Evolutionary conservation across 345 rosid species (phyloP).

Genomic region (Capsella bursapastoris): DNA sequence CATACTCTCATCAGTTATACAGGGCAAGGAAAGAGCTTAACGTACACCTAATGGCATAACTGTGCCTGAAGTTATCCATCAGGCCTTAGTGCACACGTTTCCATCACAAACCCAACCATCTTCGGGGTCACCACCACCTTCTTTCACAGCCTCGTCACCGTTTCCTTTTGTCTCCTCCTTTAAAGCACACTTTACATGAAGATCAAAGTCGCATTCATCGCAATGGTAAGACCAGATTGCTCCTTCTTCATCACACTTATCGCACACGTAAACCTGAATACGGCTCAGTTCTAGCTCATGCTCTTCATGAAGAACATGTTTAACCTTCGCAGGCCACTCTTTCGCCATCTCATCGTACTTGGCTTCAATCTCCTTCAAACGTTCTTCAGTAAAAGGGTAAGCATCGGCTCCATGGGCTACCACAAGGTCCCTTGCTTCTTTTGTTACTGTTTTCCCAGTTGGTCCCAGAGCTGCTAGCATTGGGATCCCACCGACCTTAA

Average conservation of each 20-base stretch:
- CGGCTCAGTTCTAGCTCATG: conserved; percentile 67
- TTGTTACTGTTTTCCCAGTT: conserved; percentile 54
- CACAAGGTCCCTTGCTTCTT: conserved; percentile 53
- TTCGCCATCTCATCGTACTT: conserved; percentile 59
- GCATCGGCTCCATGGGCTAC: conserved; percentile 57
- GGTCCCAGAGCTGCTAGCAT: conserved; percentile 58
- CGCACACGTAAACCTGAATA: conserved; percentile 41
- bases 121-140: conserved; percentile 32
- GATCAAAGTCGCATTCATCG: conserved; percentile 66
- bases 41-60: conserved; percentile 16
- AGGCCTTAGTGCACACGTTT: conserved; percentile 54
- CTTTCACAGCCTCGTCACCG: conserved; percentile 21
- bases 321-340: conserved; percentile 75
- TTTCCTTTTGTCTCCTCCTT: conserved; percentile 24
- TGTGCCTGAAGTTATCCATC: conserved; percentile 27
- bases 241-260: conserved; percentile 53
- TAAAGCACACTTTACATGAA: conserved; percentile 65
- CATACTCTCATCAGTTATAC: not conserved
- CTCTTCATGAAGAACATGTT: conserved; percentile 62
- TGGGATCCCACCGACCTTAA: conserved; percentile 65
- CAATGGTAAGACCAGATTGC: conserved; percentile 62
- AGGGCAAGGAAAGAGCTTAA: conserved; percentile 5
- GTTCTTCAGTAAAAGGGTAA: conserved; percentile 71
- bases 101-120: conserved; percentile 72
- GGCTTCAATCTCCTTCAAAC: conserved; percentile 52